phyloP scores from a whole-genome alignment of 805 yeast species.

The Yamadazyma phyllophila region DNA sequence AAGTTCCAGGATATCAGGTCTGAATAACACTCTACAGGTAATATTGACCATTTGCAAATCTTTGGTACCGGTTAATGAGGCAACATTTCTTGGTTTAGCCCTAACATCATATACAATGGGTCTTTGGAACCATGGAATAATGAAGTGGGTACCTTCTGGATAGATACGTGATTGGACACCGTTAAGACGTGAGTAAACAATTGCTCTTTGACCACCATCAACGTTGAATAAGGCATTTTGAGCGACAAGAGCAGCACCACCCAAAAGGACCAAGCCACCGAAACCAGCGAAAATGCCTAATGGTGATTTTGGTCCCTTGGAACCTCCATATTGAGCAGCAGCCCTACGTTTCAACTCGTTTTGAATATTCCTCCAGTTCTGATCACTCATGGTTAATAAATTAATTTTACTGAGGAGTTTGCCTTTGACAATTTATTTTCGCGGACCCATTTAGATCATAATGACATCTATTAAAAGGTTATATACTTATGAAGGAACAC shows the following conservation, averaged over 20 bases:
- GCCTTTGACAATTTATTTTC: background rate
- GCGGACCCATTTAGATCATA: background rate
- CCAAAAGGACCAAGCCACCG: conserved; percentile 40
- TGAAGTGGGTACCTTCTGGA: conserved; percentile 92
- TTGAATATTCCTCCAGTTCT: conserved; percentile 40
- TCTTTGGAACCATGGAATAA: conserved; percentile 91
- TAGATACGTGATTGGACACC: conserved; percentile 84
- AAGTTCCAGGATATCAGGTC: conserved; percentile 76
- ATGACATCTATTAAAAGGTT: background rate
- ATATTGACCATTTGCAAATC: conserved; percentile 98
- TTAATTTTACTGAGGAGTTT: conserved; percentile 1
- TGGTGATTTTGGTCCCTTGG: conserved; percentile 33
- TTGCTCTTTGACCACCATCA: conserved; percentile 99
- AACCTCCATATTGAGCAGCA: conserved; percentile 21
- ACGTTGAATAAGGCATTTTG: conserved; percentile 56
- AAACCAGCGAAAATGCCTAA: conserved; percentile 39
- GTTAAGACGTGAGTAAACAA: conserved; percentile 80
- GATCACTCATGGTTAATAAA: conserved; percentile 34
- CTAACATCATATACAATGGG: conserved; percentile 93
- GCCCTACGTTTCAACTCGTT: conserved; percentile 43
- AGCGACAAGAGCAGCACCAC: conserved; percentile 39
- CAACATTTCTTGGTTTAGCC: conserved; percentile 94
- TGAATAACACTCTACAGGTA: conserved; percentile 94
- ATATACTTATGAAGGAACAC: conserved; percentile 68
- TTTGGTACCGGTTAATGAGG: conserved; percentile 95